These are phyloP conservation scores for Aureobasidium uvarum DNA, from an alignment of 2,329 filamentous ascomycete species.

Conservation along the genomic window DNA sequence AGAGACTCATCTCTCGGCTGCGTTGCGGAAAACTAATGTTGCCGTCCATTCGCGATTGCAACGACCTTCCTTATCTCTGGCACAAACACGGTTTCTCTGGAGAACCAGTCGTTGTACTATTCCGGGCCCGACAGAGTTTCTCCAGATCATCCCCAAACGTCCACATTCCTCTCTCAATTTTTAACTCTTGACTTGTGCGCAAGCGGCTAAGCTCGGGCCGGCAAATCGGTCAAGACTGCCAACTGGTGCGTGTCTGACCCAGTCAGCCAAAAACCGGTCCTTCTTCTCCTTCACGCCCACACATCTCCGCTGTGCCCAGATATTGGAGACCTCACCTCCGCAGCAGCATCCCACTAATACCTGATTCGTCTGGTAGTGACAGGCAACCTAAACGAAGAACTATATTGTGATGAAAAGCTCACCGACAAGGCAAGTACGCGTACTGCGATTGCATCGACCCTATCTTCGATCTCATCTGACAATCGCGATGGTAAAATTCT, in stretches of 20 bases:
- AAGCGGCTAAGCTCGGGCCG: conserved; percentile 26
- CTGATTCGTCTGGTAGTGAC: neutral
- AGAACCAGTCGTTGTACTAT: conserved; percentile 23
- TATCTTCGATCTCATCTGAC: conserved; percentile 1
- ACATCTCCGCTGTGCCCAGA: conserved; percentile 22
- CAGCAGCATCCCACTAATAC: conserved; percentile 2
- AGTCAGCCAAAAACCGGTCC: conserved; percentile 14
- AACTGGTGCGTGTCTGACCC: conserved; percentile 10
- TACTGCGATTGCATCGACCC: neutral
- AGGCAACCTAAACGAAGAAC: neutral
- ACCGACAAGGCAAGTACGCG: neutral
- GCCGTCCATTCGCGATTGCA: neutral
- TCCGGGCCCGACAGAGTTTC: conserved; percentile 21
- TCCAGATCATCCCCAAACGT: conserved; percentile 26
- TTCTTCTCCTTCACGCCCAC: conserved; percentile 11
- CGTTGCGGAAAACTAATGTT: neutral
- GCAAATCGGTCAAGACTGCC: conserved; percentile 18
- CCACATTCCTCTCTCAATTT: conserved; percentile 10
- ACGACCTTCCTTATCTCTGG: conserved; percentile 13
- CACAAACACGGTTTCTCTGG: conserved; percentile 12
- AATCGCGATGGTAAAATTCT: conserved; percentile 18
- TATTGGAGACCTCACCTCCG: conserved; percentile 1
- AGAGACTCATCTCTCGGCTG: neutral
- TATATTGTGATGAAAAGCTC: neutral
- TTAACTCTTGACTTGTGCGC: conserved; percentile 22